A percentile compares a stretch with the other conserved stretches of the same genome.
These are phyloP conservation scores for Podaxis sp. DNA, from an alignment of 768 basidiomycete genomes.

Conservation along the genomic window DNA sequence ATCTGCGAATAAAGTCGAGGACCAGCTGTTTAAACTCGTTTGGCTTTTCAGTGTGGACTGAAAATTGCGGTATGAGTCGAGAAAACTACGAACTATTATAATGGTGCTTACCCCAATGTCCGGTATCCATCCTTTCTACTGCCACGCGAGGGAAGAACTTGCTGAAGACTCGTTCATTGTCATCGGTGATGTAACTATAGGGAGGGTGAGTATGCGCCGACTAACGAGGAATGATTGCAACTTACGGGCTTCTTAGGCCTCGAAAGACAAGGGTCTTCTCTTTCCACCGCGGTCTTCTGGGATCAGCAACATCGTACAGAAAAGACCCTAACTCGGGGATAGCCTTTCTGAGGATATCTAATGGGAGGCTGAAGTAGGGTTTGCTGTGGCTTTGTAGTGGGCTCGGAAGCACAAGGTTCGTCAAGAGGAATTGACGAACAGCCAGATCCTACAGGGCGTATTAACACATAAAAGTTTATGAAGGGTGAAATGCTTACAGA, in stretches of 20 bases:
- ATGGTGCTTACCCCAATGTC: constrained; percentile 77
- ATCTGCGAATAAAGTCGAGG: constrained; percentile 27
- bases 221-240: constrained; percentile 7
- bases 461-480: background rate
- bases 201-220: background rate
- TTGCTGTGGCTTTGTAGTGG: constrained; percentile 32
- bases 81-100: background rate
- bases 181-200: constrained; percentile 68
- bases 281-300: constrained; percentile 50
- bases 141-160: constrained; percentile 73
- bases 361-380: constrained; percentile 69
- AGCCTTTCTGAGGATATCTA: constrained; percentile 59
- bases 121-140: constrained; percentile 66
- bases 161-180: constrained; percentile 60
- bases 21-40: constrained; percentile 52
- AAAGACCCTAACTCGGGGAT: constrained; percentile 78
- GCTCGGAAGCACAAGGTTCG: constrained; percentile 60
- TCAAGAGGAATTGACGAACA: constrained; percentile 82
- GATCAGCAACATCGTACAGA: constrained; percentile 51
- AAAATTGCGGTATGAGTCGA: background rate
- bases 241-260: constrained; percentile 73
- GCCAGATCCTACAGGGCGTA: constrained; percentile 56
- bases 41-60: constrained; percentile 83
- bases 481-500: constrained; percentile 41
- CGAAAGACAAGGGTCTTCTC: constrained; percentile 75